These are phyloP conservation scores for Ogataea saltuana DNA, from an alignment of 805 yeast species.

Conservation along the genomic window DNA sequence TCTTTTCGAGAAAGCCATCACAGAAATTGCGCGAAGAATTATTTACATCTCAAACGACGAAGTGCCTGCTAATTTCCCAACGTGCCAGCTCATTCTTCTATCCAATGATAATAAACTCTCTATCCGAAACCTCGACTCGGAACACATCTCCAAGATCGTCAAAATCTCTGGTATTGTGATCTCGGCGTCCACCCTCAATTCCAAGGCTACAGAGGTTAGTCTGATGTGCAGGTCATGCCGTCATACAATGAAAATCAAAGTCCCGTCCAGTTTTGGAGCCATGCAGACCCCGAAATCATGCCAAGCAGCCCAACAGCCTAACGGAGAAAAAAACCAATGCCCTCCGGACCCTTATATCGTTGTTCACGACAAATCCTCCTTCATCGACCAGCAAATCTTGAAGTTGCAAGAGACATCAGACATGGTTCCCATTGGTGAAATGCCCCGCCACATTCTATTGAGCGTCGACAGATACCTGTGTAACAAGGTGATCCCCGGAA, in stretches of 20 bases:
- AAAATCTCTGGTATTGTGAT: constrained; percentile 92
- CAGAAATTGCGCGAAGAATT: constrained; percentile 81
- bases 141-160: constrained; percentile 85
- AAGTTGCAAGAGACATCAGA: constrained; percentile 98
- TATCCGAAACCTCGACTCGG: constrained; percentile 81
- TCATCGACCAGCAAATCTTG: constrained; percentile 91
- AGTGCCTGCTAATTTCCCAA: constrained; percentile 61
- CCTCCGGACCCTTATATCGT: constrained; percentile 92
- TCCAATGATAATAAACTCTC: constrained; percentile 72
- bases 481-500: constrained; percentile 92
- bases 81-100: constrained; percentile 76
- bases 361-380: constrained; percentile 90
- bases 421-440: constrained; percentile 97
- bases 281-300: constrained; percentile 69
- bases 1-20: constrained; percentile 76
- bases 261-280: constrained; percentile 70
- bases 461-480: constrained; percentile 89
- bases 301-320: constrained; percentile 54
- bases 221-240: constrained; percentile 87
- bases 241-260: constrained; percentile 65
- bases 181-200: constrained; percentile 82
- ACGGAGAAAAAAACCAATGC: constrained; percentile 59
- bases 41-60: constrained; percentile 55
- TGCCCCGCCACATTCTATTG: constrained; percentile 90
- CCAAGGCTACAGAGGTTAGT: constrained; percentile 82